Conservation (phyloP, 352 stramenopile species). For the Phytophthora constricta region DNA sequence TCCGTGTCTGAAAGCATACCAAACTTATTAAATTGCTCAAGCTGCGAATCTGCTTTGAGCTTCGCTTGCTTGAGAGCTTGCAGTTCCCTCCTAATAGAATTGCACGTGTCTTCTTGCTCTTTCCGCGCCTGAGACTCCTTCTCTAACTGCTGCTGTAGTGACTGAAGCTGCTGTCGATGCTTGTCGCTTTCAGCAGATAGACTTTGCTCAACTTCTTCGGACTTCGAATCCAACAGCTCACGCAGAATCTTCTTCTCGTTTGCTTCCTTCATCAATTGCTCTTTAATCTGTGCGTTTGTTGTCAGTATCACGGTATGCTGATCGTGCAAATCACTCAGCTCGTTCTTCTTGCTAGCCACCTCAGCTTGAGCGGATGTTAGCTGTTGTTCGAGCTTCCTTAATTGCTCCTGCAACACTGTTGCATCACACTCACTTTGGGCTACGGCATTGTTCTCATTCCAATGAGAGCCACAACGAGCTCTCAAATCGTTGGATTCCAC, state of each 20-base stretch:
- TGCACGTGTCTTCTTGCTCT: conserved; percentile 29
- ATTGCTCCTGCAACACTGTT: conserved; percentile 6
- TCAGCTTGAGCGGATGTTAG: conserved; percentile 14
- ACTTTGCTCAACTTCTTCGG: conserved; percentile 11
- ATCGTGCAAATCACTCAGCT: conserved; percentile 50
- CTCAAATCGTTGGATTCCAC: conserved; percentile 17
- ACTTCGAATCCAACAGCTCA: conserved; percentile 42
- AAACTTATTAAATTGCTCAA: conserved; percentile 36
- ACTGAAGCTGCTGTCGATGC: conserved; percentile 23
- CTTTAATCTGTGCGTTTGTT: conserved; percentile 59
- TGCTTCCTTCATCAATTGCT: conserved; percentile 60
- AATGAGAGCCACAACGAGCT: conserved; percentile 17
- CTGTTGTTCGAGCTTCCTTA: conserved; percentile 25
- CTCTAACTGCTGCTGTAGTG: conserved; percentile 26
- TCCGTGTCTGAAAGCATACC: conserved; percentile 21
- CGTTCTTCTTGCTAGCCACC: conserved; percentile 26
- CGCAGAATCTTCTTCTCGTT: conserved; percentile 51
- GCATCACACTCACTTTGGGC: conserved; percentile 5
- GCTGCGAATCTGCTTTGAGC: conserved; percentile 12
- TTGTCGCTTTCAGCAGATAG: conserved; percentile 5
- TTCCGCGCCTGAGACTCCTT: conserved; percentile 6
- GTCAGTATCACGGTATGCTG: conserved; percentile 42
- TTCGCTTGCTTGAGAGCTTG: conserved; percentile 28
- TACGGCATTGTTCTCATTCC: conserved; percentile 17
- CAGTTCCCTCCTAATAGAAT: conserved; percentile 19